Conservation (phyloP, 164 flowering plant species). For the Aristolochia fimbriata region DNA sequence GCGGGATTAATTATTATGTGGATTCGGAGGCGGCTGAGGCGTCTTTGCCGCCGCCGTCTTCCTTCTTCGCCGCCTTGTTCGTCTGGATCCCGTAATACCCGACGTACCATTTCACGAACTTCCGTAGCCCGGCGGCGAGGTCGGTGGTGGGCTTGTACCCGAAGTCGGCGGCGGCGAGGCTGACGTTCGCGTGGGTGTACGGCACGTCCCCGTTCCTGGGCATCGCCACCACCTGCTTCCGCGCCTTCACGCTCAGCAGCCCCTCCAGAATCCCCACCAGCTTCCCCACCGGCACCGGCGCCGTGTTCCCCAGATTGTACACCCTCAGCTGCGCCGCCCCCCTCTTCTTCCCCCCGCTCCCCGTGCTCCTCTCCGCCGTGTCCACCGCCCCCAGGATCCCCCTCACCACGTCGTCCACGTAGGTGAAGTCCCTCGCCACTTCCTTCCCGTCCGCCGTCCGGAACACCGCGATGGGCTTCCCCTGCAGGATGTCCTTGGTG, state of each 20-base stretch:
- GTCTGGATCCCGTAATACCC: slow-evolving; percentile 72
- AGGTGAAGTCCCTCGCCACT: slow-evolving; percentile 95
- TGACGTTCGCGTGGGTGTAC: slow-evolving; percentile 89
- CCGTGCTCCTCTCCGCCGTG: slow-evolving; percentile 89
- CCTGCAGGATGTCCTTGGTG: slow-evolving; percentile 58
- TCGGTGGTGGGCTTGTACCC: slow-evolving; percentile 90
- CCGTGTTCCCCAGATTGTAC: slow-evolving; percentile 83
- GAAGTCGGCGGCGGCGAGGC: slow-evolving; percentile 60
- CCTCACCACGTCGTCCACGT: slow-evolving; percentile 80
- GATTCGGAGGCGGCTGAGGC: too few species aligned
- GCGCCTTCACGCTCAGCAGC: slow-evolving; percentile 50
- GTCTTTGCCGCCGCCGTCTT: not conserved
- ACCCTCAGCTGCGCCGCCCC: slow-evolving; percentile 72
- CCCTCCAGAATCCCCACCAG: slow-evolving; percentile 59
- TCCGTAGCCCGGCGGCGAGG: slow-evolving; percentile 63
- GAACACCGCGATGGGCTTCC: slow-evolving; percentile 49
- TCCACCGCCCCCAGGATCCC: slow-evolving; percentile 87
- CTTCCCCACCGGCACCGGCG: slow-evolving; percentile 72
- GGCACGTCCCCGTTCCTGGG: slow-evolving; percentile 95
- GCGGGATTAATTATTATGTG: too few species aligned
- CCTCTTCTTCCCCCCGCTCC: slow-evolving; percentile 74
- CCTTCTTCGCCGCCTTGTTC: slow-evolving; percentile 43
- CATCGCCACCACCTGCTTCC: slow-evolving; percentile 71
- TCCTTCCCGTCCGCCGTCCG: slow-evolving; percentile 50
- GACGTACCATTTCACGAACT: slow-evolving; percentile 92